A percentile compares a stretch with the other conserved stretches of the same genome.
These are phyloP conservation scores for Citrullus colocynthis DNA, from an alignment of 306 rosid species.

Conservation along the genomic window DNA sequence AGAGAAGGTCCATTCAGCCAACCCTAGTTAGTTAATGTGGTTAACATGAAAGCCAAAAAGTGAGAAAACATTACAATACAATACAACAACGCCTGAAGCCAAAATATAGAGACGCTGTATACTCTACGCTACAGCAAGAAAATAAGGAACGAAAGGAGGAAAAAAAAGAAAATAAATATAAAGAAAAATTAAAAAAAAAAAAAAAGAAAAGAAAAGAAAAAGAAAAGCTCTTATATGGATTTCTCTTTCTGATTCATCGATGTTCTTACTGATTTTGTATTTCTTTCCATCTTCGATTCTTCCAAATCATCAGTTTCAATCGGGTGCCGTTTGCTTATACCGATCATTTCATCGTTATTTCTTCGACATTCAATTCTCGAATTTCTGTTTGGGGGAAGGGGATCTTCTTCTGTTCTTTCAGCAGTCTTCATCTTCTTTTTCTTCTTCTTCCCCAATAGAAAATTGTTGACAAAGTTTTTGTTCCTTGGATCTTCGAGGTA, in stretches of 20 bases:
- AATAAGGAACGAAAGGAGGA: neutral
- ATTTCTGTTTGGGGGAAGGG: constrained; percentile 12
- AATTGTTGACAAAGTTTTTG: constrained; percentile 10
- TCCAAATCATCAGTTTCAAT: constrained; percentile 20
- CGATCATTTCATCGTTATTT: constrained; percentile 20
- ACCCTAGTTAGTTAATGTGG: constrained; percentile 19
- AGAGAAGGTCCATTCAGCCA: neutral
- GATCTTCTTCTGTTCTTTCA: constrained; percentile 22
- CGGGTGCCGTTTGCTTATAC: constrained; percentile 26
- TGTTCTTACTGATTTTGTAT: constrained; percentile 32
- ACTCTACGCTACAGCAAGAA: neutral
- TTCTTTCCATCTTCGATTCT: constrained; percentile 28
- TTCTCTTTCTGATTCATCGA: constrained; percentile 2
- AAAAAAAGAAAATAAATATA: neutral
- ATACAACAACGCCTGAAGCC: neutral
- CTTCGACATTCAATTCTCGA: constrained; percentile 11
- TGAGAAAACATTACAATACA: neutral
- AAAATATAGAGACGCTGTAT: neutral
- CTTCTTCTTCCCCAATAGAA: neutral
- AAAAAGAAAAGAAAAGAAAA: neutral
- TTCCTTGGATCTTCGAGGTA: constrained; percentile 33
- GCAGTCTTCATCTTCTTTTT: neutral
- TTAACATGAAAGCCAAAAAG: neutral
- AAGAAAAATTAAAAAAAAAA: neutral
- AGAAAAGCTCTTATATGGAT: neutral